These are phyloP conservation scores for Lipomyces oligophaga DNA, from an alignment of 805 yeast genomes.

Conservation along the genomic window DNA sequence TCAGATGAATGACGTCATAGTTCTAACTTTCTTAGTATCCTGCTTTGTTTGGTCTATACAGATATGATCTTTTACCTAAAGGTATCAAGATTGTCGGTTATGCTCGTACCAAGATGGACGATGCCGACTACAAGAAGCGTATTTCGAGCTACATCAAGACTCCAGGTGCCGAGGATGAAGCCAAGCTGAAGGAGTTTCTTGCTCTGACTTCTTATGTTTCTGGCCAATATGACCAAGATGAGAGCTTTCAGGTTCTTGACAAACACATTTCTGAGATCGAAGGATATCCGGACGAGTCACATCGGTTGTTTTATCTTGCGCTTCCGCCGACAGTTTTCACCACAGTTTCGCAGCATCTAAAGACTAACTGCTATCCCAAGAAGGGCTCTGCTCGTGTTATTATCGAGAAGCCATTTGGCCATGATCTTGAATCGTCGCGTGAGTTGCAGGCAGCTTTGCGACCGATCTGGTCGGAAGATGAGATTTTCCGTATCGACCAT, in stretches of 20 bases:
- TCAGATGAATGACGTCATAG: background rate
- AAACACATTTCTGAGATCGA: conserved; percentile 59
- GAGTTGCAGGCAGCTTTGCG: conserved; percentile 71
- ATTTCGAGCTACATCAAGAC: conserved; percentile 60
- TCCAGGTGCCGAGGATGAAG: conserved; percentile 43
- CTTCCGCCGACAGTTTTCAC: conserved; percentile 91
- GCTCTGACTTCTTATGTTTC: conserved; percentile 60
- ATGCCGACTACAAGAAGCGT: conserved; percentile 64
- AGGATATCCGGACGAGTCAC: conserved; percentile 50
- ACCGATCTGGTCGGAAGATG: conserved; percentile 87
- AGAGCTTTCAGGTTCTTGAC: conserved; percentile 63
- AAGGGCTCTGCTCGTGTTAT: conserved; percentile 75
- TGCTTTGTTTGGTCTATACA: conserved; percentile 44
- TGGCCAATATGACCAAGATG: conserved; percentile 77
- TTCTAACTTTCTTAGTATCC: conserved; percentile 36
- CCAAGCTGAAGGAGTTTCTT: conserved; percentile 57
- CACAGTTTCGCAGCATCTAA: conserved; percentile 68
- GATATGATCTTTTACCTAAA: conserved; percentile 72
- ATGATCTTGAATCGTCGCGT: conserved; percentile 74
- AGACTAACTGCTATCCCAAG: conserved; percentile 56
- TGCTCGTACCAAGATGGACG: conserved; percentile 75
- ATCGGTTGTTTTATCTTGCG: conserved; percentile 87
- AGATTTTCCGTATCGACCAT: conserved; percentile 93
- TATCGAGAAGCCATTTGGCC: conserved; percentile 97
- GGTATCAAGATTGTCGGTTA: conserved; percentile 79